A percentile compares a stretch with the other conserved stretches of the same genome.
Conservation (phyloP, 2,329 filamentous ascomycete species). For the Sporothrix pallida region DNA sequence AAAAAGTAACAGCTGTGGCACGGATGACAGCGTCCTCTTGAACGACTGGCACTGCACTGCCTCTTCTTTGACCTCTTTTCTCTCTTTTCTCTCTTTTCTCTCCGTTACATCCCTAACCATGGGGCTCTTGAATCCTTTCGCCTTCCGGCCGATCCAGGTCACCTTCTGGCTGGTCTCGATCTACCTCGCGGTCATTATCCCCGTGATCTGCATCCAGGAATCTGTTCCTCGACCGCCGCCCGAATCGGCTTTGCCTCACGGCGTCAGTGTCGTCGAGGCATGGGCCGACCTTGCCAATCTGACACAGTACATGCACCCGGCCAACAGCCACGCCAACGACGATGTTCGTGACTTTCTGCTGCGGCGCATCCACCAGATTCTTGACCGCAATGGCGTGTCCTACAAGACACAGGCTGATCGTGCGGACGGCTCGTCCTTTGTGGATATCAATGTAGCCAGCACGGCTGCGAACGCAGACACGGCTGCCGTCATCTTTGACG, state of each 20-base stretch:
- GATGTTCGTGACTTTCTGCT: conserved; percentile 78
- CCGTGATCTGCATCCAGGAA: conserved; percentile 75
- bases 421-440: neutral
- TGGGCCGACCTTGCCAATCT: conserved; percentile 83
- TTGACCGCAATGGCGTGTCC: conserved; percentile 63
- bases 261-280: conserved; percentile 81
- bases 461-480: conserved; percentile 30
- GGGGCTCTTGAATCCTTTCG: conserved; percentile 60
- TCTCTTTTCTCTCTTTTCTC: neutral
- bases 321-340: conserved; percentile 85
- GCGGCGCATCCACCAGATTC: conserved; percentile 70
- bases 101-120: conserved; percentile 24
- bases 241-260: conserved; percentile 56
- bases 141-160: conserved; percentile 81
- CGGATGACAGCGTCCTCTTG: conserved; percentile 21
- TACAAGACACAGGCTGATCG: conserved; percentile 50
- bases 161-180: conserved; percentile 76
- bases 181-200: conserved; percentile 78
- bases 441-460: too few species aligned
- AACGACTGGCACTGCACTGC: conserved; percentile 11
- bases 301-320: conserved; percentile 80
- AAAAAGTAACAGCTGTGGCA: neutral
- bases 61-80: neutral
- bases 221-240: conserved; percentile 71
- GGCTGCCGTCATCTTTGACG: conserved; percentile 72